These are phyloP conservation scores for Gleditsia sinensis DNA, from an alignment of 306 rosid species.

Conservation along the genomic window DNA sequence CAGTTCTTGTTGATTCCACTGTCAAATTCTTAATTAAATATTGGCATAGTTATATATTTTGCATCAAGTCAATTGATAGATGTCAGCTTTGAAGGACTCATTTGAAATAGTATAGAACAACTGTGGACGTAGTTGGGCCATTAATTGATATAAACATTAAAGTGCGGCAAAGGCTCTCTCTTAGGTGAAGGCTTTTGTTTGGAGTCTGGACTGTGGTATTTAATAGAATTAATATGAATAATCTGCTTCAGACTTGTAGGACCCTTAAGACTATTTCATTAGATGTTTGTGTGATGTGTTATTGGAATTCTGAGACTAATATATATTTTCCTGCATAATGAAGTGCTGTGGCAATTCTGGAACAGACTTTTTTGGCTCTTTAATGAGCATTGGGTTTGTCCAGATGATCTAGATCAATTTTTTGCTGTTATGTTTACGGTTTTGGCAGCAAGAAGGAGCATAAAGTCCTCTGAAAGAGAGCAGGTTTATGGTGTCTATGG, in stretches of 20 bases:
- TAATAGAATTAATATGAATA: no score
- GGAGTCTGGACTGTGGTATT: no score
- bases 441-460: neutral
- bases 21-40: neutral
- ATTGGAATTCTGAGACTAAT: no score
- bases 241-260: no score
- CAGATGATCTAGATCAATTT: neutral
- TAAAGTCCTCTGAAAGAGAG: neutral
- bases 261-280: no score
- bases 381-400: neutral
- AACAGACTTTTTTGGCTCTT: no score
- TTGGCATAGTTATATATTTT: neutral
- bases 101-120: conserved; percentile 1
- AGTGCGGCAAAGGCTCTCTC: no score
- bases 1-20: conserved; percentile 6
- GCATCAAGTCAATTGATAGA: neutral
- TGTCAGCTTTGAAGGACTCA: neutral
- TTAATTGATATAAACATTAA: neutral
- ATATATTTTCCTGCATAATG: no score
- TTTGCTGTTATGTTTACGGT: neutral
- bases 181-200: no score
- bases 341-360: no score
- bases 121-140: neutral
- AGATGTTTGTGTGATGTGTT: no score
- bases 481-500: no score